Evolutionary conservation across 169 alveolate genomes (phyloP).

Genomic region (Babesia bigemina): DNA sequence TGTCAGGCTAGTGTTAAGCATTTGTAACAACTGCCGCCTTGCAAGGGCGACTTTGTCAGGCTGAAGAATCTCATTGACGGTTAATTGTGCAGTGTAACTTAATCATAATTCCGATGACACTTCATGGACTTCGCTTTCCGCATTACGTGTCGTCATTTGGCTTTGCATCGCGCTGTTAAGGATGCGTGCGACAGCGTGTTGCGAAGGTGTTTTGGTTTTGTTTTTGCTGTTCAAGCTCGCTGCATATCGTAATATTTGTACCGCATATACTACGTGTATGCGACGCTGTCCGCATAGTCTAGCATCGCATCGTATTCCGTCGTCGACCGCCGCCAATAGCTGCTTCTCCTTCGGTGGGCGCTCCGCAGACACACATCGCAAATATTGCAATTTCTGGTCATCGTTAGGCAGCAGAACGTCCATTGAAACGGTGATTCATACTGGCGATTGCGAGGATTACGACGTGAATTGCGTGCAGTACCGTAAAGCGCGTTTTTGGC

Average conservation of each 20-base stretch:
- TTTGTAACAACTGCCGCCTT: not conserved
- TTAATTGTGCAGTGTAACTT: not conserved
- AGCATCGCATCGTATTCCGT: not conserved
- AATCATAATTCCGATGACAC: not conserved
- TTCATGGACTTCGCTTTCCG: not conserved
- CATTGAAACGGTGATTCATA: conserved; percentile 65
- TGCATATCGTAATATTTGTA: not conserved
- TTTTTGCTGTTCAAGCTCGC: not conserved
- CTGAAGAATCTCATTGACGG: not conserved
- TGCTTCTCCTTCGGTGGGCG: not conserved
- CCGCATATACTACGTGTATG: not conserved
- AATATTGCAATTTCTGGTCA: not conserved
- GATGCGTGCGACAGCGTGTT: conserved; percentile 1
- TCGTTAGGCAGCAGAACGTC: conserved; percentile 44
- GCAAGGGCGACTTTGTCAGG: not conserved
- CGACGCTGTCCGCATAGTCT: too few species aligned
- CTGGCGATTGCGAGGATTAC: conserved; percentile 62
- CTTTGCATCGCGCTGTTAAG: not conserved
- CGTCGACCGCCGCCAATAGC: too few species aligned
- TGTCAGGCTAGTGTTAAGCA: not conserved
- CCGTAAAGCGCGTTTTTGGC: conserved; percentile 65
- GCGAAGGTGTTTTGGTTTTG: not conserved
- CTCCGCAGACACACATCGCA: not conserved
- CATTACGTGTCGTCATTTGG: not conserved
- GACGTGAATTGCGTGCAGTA: conserved; percentile 62